Base-by-base conservation (phyloP, 2,329 filamentous ascomycete genomes). In the Nigrospora oryzae region DNA sequence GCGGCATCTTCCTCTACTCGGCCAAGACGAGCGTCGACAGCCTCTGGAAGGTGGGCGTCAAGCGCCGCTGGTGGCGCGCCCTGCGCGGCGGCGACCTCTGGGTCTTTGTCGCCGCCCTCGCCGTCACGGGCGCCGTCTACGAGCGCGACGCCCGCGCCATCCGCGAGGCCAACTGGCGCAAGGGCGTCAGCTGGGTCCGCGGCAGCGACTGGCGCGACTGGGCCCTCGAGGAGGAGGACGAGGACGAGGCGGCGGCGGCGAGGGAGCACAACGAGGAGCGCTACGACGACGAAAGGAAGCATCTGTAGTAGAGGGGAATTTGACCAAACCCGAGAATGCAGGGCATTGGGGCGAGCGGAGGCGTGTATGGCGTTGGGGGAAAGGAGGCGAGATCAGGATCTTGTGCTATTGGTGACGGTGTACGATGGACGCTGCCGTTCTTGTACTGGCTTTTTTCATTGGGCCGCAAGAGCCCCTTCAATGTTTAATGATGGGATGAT, bases 41-140 rank as follows among this genome's bases (percentile, higher is more conserved):
- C 34, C 64, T 89, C 38, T 97, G 89, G 88, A 95, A 95, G 70
- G 88, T 95, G 0, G 89, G 90, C n/a, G 79, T 86, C 45, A 97
- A 97, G 79, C 73, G 84, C 32, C 78, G 88, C 1, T 89, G 89
- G 81, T 95, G 91, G 89, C 81, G 77, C 51, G 87, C 87, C 11
- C 75, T 93, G 61, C 79, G 76, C 56, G 86, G 87, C 34, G 89
- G 89, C 0, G 91, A 97, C 64, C 79, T 96, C 5, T 78, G 84
- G 68, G 69, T 97, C 4, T 90, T 97, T 58, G 84, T 91, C 14
- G 64, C 81, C 15, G 86, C 88, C 40, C 71, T 95, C 65, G 86
- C 87, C 55, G 64, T 90, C 15, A 80, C 90, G 15, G 88, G 89
- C 45, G 77, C 79, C 10, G 79, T 93, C 2, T 88, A 91, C 57